Evolutionary conservation across 495 filamentous ascomycete genomes (phyloP).

Genomic region (Aspergillus bridgeri): DNA sequence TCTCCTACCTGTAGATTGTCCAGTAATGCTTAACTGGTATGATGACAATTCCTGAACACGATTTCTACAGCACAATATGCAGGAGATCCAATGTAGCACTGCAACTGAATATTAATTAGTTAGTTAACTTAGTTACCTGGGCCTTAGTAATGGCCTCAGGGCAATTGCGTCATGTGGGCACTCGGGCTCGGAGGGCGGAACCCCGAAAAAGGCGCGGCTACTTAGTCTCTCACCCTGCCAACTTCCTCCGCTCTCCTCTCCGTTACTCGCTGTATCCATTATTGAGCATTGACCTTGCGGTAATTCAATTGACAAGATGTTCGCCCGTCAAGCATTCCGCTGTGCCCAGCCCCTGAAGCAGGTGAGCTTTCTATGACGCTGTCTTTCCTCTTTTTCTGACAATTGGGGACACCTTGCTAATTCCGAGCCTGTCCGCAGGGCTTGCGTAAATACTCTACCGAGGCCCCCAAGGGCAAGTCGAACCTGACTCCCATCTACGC

Average conservation of each 20-base stretch:
- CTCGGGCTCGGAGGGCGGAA: conserved; percentile 9
- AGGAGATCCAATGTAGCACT: too few relatives aligned
- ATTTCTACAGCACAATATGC: too few relatives aligned
- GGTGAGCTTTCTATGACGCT: conserved; percentile 22
- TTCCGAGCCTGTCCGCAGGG: conserved; percentile 27
- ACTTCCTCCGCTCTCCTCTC: conserved; percentile 11
- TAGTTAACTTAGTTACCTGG: too few relatives aligned
- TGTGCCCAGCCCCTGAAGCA: conserved; percentile 47
- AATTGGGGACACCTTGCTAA: neutral
- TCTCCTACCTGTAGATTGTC: too few relatives aligned
- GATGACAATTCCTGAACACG: too few relatives aligned
- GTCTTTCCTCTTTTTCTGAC: neutral
- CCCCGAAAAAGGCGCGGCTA: conserved; percentile 7
- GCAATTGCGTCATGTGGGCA: conserved; percentile 23
- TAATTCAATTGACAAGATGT: conserved; percentile 36
- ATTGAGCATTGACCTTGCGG: conserved; percentile 12
- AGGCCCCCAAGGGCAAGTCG: conserved; percentile 41
- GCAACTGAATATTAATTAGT: too few relatives aligned
- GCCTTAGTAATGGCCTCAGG: conserved; percentile 13
- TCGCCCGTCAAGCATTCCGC: conserved; percentile 47
- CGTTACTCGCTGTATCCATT: conserved; percentile 6
- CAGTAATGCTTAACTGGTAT: too few relatives aligned
- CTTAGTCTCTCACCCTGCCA: conserved; percentile 23
- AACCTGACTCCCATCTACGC: conserved; percentile 41
- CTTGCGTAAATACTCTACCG: conserved; percentile 51